Evolutionary conservation across 1,139 yeast species (phyloP), one percentile per base, ranked within the genome.

Genomic region (Saccharomyces hybrid): DNA sequence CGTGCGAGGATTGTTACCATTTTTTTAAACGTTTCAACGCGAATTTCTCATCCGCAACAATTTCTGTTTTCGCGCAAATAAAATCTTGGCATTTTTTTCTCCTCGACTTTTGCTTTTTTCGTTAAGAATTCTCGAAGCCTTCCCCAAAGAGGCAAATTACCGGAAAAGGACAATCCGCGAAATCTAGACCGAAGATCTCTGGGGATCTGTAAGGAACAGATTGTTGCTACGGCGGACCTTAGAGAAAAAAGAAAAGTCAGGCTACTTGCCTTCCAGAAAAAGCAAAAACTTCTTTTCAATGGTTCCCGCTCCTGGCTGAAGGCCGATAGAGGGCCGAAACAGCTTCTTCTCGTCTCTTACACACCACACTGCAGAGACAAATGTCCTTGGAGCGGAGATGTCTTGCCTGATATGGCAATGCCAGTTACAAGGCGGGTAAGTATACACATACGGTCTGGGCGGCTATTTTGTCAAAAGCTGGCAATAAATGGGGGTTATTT

Each of bases 181-280:
- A 34, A 38, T 38, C 44, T 38, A 38, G 44, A 38, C 24, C 44
- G 44, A 38, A 38, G 44, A 38, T 38, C 44, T 38, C 44, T 38
- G 44, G 44, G 24, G 44, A 38, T 38, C 12, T 46, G 48, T 46
- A 46, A 27, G 19, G 48, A 46, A 14, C 29, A 46, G 5, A n/a
- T 21, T 19, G 11, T 24, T 21, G 48, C 5, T n/a, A 21, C 19
- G 9, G 31, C 19, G 19, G 21, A 21, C 48, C 11, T 14, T 9
- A 9, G 14, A 19, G 14, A 19, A 38, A 38, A 28, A 28, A 28
- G 9, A 7, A 19, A 19, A 38, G 44, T 16, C 44, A 19, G 26
- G 26, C 26, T 24, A 24, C 26, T 24, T 24, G 26, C 26, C 26
- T 24, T 24, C 26, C 26, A 24, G 6, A 24, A 24, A 24, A 24